phyloP scores from a whole-genome alignment of 768 basidiomycete species.

The Boletus reticuloceps region DNA sequence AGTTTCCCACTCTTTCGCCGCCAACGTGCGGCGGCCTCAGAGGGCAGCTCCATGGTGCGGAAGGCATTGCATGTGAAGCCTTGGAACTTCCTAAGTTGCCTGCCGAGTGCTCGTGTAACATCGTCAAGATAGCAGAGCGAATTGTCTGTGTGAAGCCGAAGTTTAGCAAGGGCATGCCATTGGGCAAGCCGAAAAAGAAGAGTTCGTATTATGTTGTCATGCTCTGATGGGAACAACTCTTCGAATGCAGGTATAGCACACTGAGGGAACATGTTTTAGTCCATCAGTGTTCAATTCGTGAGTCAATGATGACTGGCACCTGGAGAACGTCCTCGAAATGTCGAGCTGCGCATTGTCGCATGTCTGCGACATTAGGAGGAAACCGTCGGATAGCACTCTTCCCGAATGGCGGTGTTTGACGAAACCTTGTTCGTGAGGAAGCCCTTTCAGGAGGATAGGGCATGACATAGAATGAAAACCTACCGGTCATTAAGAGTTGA shows the following conservation, averaged over 20 bases:
- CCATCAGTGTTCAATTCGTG: no score
- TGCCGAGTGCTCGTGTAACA: neutral
- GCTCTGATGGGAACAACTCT: constrained; percentile 25
- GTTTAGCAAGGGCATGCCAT: constrained; percentile 1
- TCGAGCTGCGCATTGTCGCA: constrained; percentile 36
- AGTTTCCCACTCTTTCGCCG: no score
- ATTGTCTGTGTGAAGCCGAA: neutral
- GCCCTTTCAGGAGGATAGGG: no score
- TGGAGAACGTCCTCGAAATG: constrained; percentile 46
- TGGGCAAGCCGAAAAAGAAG: constrained; percentile 23
- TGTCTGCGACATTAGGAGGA: constrained; percentile 30
- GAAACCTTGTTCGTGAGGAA: no score
- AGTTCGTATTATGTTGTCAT: constrained; percentile 18
- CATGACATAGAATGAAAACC: neutral
- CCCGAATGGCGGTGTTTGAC: no score
- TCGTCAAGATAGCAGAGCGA: no score
- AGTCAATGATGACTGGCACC: constrained; percentile 14
- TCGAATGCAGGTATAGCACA: constrained; percentile 34
- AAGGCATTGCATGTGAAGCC: constrained; percentile 24
- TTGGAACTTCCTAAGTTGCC: neutral
- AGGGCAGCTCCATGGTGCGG: constrained; percentile 24
- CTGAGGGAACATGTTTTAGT: neutral
- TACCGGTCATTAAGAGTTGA: neutral
- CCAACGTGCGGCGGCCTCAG: no score
- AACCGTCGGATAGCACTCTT: constrained; percentile 33